Evolutionary conservation across 2,329 filamentous ascomycete species (phyloP), one percentile per base, ranked within the genome.

Genomic region (Paracamarosporium sp.): DNA sequence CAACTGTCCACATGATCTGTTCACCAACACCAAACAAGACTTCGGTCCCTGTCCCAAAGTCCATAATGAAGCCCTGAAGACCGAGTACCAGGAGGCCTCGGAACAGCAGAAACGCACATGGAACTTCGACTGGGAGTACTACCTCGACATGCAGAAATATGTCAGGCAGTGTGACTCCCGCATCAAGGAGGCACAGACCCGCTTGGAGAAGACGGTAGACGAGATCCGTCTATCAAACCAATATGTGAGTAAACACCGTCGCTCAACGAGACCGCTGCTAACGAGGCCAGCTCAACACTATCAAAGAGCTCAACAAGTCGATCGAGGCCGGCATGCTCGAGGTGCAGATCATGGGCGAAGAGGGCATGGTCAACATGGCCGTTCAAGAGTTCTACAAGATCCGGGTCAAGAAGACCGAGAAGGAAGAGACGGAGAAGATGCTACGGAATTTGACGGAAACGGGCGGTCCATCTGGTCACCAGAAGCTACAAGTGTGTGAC

Each of bases 1-100:
- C 69, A 96, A 92, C 57, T 99, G 95, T 77, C 95, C 95, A 0
- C 94, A 98, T 83, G 95, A 99, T 76, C 92, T 99, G 73, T 99
- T 99, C 85, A 99, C 94, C 65, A 99, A 99, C 81, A 99, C 95
- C 44, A 98, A 97, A 82, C 93, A 98, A 84, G 95, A 99, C 76
- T 86, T 98, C 31, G 95, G 95, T 2, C 86, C 88, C 0, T 99
- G 95, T 73, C 86, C 91, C 48, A 95, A 94, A 75, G 86, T 94
- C 25, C 95, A 99, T 80, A 91, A 88, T 47, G 93, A 97, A 75
- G 87, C 88, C 12, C 84, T 98, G 64, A 97, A 97, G 79, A 83
- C 88, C 46, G 93, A 99, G 76, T 99, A 95, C 77, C 90, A 96
- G 67, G 83, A 81, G 1, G 87, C 95, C 0, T 81, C 90, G 4